A percentile compares a stretch with the other conserved stretches of the same genome.
Conservation (phyloP, 1,284 basidiomycete species). For the Naganishia albida region DNA sequence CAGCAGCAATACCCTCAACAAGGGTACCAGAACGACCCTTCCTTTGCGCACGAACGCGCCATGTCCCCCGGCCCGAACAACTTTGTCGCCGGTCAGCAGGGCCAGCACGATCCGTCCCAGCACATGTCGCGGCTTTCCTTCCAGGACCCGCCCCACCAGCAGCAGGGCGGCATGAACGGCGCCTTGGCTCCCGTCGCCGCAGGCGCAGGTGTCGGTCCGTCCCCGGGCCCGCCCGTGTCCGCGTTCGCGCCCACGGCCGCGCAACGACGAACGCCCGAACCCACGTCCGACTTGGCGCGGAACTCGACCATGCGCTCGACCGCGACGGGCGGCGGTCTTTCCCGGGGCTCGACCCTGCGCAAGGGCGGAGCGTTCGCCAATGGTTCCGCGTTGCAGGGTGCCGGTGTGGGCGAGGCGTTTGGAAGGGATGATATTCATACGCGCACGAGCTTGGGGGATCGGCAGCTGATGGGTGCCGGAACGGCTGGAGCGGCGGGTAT, state of each 20-base stretch:
- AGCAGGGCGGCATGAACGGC: conserved; percentile 15
- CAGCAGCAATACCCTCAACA: conserved; percentile 40
- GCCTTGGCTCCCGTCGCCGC: not conserved
- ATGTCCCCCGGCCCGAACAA: conserved; percentile 36
- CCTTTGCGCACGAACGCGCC: conserved; percentile 32
- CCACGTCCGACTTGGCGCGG: conserved; percentile 14
- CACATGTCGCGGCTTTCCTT: conserved; percentile 13
- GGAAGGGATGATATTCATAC: conserved; percentile 34
- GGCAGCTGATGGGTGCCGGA: conserved; percentile 27
- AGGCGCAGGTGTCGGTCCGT: conserved; percentile 26
- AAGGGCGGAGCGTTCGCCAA: conserved; percentile 35
- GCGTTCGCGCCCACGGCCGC: conserved; percentile 22
- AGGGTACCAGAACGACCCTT: conserved; percentile 32
- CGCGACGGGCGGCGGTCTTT: conserved; percentile 21
- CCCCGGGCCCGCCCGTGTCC: conserved; percentile 31
- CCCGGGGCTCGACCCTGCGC: conserved; percentile 31
- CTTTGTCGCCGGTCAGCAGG: conserved; percentile 1
- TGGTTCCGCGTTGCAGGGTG: conserved; percentile 32
- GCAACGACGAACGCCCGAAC: conserved; percentile 12
- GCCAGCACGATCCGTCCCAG: conserved; percentile 4
- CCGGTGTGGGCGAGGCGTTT: conserved; percentile 29
- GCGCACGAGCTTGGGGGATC: conserved; percentile 28
- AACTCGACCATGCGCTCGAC: conserved; percentile 30
- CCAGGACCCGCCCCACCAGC: conserved; percentile 30
- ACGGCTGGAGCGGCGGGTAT: conserved; percentile 26